Percentiles rank a stretch among this genome's conserved stretches.
phyloP scores from a whole-genome alignment of 2,329 filamentous ascomycete species.

The Aspergillus ustus region DNA sequence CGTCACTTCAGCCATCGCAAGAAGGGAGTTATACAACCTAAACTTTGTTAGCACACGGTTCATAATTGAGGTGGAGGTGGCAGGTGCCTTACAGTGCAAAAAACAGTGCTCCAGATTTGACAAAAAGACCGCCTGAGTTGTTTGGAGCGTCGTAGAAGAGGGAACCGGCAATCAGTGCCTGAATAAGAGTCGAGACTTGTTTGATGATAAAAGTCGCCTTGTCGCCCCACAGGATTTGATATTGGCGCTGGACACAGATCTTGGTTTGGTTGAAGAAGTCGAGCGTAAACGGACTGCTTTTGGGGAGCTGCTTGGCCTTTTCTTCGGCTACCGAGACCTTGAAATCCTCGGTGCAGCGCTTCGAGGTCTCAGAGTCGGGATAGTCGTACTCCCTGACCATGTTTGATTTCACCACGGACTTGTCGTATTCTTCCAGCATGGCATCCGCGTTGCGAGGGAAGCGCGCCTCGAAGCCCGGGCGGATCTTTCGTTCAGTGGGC shows the following conservation, averaged over 20 bases:
- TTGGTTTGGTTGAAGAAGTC: conserved; percentile 61
- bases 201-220: conserved; percentile 68
- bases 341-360: conserved; percentile 59
- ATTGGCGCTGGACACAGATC: conserved; percentile 63
- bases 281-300: conserved; percentile 61
- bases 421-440: conserved; percentile 57
- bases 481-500: conserved; percentile 53
- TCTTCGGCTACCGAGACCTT: conserved; percentile 56
- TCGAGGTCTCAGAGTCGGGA: conserved; percentile 55
- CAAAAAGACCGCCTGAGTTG: conserved; percentile 64
- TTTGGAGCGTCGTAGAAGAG: conserved; percentile 68
- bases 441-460: conserved; percentile 50
- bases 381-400: conserved; percentile 65
- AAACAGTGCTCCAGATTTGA: conserved; percentile 68
- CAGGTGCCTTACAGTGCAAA: conserved; percentile 52
- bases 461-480: conserved; percentile 46
- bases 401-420: conserved; percentile 53
- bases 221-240: conserved; percentile 69
- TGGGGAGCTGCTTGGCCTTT: conserved; percentile 59
- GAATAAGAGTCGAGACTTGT: conserved; percentile 60
- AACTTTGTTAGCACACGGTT: too few relatives aligned
- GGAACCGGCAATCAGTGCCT: conserved; percentile 68
- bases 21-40: conserved; percentile 59
- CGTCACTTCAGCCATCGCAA: conserved; percentile 70
- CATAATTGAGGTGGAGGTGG: too few relatives aligned